Conservation (phyloP, 2,329 filamentous ascomycete species). For the Claviceps sp. region DNA sequence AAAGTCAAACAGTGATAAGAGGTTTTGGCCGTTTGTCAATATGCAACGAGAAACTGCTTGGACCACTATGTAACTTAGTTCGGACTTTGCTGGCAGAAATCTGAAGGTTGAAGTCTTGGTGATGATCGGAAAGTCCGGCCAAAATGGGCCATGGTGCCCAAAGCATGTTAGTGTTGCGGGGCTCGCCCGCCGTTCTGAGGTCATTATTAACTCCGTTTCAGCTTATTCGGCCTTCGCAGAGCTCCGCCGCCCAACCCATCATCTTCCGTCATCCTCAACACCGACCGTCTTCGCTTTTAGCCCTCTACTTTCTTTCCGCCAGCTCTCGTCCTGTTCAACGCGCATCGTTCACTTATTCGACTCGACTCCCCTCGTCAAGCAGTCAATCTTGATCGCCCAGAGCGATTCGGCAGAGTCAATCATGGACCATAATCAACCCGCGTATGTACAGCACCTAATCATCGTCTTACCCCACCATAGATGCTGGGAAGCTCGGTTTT, state of each 20-base stretch:
- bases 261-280: conserved; percentile 3
- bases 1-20: no score
- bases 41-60: no score
- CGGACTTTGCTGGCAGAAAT: no score
- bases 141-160: not conserved
- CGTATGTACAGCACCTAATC: conserved; percentile 6
- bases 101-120: no score
- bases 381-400: conserved; percentile 1
- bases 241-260: conserved; percentile 5
- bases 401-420: conserved; percentile 6
- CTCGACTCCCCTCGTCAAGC: not conserved
- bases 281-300: not conserved
- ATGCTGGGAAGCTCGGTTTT: conserved; percentile 4
- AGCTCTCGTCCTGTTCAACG: not conserved
- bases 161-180: not conserved
- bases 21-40: no score
- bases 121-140: not conserved
- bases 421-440: conserved; percentile 9
- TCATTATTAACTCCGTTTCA: conserved; percentile 9
- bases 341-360: not conserved
- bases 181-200: conserved; percentile 2
- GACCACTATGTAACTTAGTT: no score
- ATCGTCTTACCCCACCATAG: conserved; percentile 6
- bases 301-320: not conserved
- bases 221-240: conserved; percentile 6